Conservation (phyloP, 495 filamentous ascomycete genomes). For the Penicillium argentinense region DNA sequence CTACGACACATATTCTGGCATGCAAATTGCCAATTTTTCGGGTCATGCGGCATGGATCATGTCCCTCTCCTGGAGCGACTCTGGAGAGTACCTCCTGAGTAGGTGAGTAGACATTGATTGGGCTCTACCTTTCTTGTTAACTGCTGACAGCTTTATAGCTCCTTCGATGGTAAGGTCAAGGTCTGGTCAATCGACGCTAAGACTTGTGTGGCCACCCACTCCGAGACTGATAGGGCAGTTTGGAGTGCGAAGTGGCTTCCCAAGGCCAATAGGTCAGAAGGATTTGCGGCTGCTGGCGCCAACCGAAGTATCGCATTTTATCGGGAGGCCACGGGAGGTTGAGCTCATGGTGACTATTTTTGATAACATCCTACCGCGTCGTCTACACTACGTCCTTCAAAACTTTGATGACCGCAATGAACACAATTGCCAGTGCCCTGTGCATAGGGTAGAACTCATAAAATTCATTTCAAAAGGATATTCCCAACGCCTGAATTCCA, state of each 20-base stretch:
- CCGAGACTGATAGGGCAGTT: constrained; percentile 80
- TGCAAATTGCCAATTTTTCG: constrained; percentile 82
- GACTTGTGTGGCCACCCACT: constrained; percentile 88
- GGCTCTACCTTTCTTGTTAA: neutral
- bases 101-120: constrained; percentile 51
- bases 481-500: neutral
- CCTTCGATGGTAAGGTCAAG: constrained; percentile 89
- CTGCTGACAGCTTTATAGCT: constrained; percentile 38
- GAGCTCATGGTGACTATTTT: too few relatives aligned
- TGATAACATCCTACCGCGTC: neutral
- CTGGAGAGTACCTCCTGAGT: constrained; percentile 89
- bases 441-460: constrained; percentile 19
- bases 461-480: constrained; percentile 15
- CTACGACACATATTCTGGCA: constrained; percentile 87
- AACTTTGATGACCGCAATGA: constrained; percentile 15
- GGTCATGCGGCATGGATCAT: constrained; percentile 85
- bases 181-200: constrained; percentile 87
- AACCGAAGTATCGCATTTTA: constrained; percentile 83
- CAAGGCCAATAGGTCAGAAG: constrained; percentile 72
- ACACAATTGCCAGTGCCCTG: constrained; percentile 8
- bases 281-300: constrained; percentile 83
- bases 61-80: constrained; percentile 86
- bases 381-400: neutral
- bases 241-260: constrained; percentile 91
- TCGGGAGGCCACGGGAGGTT: constrained; percentile 82